Conservation (phyloP, 768 basidiomycete species). For the Suillus cothurnatus region DNA sequence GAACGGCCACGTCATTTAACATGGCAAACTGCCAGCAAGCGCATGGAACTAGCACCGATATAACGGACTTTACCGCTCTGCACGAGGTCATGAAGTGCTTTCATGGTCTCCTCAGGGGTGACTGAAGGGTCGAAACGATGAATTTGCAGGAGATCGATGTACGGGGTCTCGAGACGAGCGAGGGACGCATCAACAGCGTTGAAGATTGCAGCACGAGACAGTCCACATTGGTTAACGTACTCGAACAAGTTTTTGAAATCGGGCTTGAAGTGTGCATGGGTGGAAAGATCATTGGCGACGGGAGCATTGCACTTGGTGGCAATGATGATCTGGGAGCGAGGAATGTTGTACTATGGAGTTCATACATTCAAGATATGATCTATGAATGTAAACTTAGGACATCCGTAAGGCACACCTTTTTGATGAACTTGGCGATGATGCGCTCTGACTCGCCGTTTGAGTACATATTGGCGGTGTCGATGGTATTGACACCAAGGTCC, state of each 20-base stretch:
- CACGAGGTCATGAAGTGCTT: conserved; percentile 52
- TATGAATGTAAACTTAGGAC: background rate
- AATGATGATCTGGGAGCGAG: conserved; percentile 35
- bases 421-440: conserved; percentile 39
- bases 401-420: conserved; percentile 28
- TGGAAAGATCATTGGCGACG: conserved; percentile 13
- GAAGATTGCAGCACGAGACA: conserved; percentile 40
- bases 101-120: conserved; percentile 49
- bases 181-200: conserved; percentile 41
- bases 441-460: conserved; percentile 40
- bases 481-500: conserved; percentile 41
- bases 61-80: conserved; percentile 52
- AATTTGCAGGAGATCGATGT: conserved; percentile 46
- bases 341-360: conserved; percentile 29
- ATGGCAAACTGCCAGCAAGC: conserved; percentile 46
- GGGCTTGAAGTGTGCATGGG: background rate
- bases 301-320: conserved; percentile 29
- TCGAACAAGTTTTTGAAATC: conserved; percentile 10
- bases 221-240: conserved; percentile 36
- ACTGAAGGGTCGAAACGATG: conserved; percentile 42
- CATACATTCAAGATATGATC: background rate
- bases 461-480: conserved; percentile 44
- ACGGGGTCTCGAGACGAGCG: conserved; percentile 36
- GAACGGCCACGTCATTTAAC: conserved; percentile 46
- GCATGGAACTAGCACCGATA: conserved; percentile 51